These are phyloP conservation scores for Leishmania mexicana DNA, from an alignment of 208 protist species.

Conservation along the genomic window DNA sequence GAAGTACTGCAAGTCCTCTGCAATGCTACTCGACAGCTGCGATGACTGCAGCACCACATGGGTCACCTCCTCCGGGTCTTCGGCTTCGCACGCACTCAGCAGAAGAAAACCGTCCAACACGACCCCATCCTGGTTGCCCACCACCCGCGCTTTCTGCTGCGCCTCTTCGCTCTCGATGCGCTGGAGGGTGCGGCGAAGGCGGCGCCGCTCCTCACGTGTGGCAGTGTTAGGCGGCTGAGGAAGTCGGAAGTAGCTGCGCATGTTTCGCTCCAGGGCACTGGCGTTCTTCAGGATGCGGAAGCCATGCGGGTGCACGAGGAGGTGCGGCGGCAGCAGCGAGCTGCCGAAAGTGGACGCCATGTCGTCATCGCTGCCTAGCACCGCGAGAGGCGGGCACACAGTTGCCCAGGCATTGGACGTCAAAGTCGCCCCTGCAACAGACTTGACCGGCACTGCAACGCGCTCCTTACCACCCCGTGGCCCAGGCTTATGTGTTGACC, in stretches of 20 bases:
- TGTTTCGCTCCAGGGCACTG: conserved; percentile 75
- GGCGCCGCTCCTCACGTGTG: conserved; percentile 45
- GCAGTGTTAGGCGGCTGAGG: conserved; percentile 60
- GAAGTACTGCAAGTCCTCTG: conserved; percentile 83
- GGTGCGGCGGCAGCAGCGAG: conserved; percentile 15
- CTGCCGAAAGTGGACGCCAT: not conserved
- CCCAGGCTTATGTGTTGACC: not conserved
- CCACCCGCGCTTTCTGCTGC: conserved; percentile 32
- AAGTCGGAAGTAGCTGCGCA: conserved; percentile 90
- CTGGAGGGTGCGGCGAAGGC: conserved; percentile 45
- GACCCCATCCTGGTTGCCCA: conserved; percentile 38
- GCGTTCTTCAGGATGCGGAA: conserved; percentile 83
- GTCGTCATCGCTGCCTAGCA: not conserved
- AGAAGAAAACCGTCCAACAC: conserved; percentile 85
- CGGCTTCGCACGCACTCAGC: conserved; percentile 58
- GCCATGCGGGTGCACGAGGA: conserved; percentile 79
- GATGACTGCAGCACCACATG: conserved; percentile 73
- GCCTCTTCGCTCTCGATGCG: conserved; percentile 51
- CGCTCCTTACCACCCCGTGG: not conserved
- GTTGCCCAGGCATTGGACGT: not conserved
- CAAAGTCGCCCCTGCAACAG: not conserved
- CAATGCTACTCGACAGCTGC: conserved; percentile 58
- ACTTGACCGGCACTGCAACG: not conserved
- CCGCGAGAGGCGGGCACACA: conserved; percentile 2
- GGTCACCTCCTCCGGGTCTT: conserved; percentile 73